Conservation (phyloP, 768 basidiomycete species). For the Naematelia aurantialba region DNA sequence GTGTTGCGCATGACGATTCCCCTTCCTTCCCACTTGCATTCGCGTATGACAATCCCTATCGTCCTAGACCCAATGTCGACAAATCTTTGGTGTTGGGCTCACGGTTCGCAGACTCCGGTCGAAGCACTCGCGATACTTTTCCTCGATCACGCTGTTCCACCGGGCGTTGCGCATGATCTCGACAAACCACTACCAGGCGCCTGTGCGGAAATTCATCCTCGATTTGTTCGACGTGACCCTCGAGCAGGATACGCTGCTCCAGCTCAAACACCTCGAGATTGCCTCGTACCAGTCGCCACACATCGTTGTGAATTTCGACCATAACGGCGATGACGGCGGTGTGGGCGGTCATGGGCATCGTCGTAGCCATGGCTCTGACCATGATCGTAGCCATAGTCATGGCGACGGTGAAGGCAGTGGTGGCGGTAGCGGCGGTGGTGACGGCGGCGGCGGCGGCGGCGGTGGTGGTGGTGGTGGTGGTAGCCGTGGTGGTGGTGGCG, state of each 20-base stretch:
- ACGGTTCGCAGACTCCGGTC: slow-evolving; percentile 39
- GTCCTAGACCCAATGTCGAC: too few relatives aligned
- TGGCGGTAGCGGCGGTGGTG: not conserved
- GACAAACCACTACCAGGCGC: slow-evolving; percentile 81
- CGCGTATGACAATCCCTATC: too few relatives aligned
- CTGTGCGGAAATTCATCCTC: slow-evolving; percentile 85
- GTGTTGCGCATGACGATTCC: slow-evolving; percentile 28
- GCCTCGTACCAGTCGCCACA: not conserved
- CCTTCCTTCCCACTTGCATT: too few relatives aligned
- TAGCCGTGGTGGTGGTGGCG: too few relatives aligned
- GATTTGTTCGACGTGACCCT: slow-evolving; percentile 86
- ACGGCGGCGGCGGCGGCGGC: too few relatives aligned
- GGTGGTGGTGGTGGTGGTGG: too few relatives aligned
- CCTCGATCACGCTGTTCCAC: slow-evolving; percentile 72
- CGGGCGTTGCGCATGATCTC: slow-evolving; percentile 84
- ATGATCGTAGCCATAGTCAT: not conserved
- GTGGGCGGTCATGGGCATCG: not conserved
- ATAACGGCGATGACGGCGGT: not conserved
- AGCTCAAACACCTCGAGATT: slow-evolving; percentile 13
- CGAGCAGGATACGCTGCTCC: slow-evolving; percentile 26
- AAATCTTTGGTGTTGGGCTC: too few relatives aligned
- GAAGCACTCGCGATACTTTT: slow-evolving; percentile 66
- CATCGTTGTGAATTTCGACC: not conserved
- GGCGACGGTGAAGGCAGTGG: not conserved
- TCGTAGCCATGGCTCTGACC: not conserved